Base-by-base conservation (phyloP, 1,284 basidiomycete genomes). In the Leccinum angustisporum region DNA sequence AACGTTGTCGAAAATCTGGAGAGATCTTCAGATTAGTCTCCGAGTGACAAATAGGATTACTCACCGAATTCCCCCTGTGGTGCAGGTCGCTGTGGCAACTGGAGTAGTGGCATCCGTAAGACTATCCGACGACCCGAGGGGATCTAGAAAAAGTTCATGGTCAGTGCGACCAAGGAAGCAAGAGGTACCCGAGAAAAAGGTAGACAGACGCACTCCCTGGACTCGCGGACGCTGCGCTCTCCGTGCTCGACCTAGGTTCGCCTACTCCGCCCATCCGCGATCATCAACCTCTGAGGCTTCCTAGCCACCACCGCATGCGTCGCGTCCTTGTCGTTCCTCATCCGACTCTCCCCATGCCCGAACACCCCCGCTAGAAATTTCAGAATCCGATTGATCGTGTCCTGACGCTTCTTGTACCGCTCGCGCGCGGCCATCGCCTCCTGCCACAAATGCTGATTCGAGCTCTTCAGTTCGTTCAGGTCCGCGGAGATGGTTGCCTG, bases 341-440 rank as follows among this genome's bases (percentile, higher is more conserved):
- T 76, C 52, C 74, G 72, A 40, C 66, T 78, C 18, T 78, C 78
- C 0, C 79, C 76, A 56, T 81, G 80, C 52, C 95, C 95, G 77
- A 98, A 98, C 2, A 98, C 90, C 31, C 94, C 89, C 18, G 95
- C 95, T 56, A 99, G 79, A 77, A 99, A 98, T 63, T 94, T 91
- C 65, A 99, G 83, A 65, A 99, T 98, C 61, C 94, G 83, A 72
- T 97, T 95, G 72, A 98, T 95, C n/a, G 95, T 98, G 75, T 98
- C 96, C 70, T 97, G 92, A 68, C 97, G 95, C 70, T 93, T 94
- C 70, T 94, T 88, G 70, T 95, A 89, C 61, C 90, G 84, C 67
- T 91, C 86, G 9, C 92, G 79, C 4, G 92, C 87, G 43, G 88
- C 83, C 66, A 95, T 79, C 0, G 94, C 90, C 71, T 99, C 95